phyloP scores from a whole-genome alignment of 441 rosid genomes.

The Erodium moschatum region DNA sequence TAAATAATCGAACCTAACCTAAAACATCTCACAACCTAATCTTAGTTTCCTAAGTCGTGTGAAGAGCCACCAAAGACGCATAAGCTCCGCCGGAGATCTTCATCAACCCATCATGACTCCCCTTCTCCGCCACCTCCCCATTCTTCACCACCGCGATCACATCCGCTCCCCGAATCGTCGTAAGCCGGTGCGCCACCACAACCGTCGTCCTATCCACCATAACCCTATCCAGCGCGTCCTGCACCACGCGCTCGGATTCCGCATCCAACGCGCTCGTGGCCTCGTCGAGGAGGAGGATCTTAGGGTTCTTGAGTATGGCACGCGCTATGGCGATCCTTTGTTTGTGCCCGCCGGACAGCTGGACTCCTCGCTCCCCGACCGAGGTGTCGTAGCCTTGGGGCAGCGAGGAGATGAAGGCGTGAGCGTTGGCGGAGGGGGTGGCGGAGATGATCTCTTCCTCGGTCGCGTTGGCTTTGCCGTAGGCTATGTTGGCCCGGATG shows the following conservation, averaged over 20 bases:
- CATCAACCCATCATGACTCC: slow-evolving; percentile 46
- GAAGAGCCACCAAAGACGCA: slow-evolving; percentile 56
- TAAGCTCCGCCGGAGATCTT: slow-evolving; percentile 41
- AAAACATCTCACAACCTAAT: too few relatives aligned
- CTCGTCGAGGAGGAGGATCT: slow-evolving; percentile 65
- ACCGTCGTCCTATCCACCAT: slow-evolving; percentile 56
- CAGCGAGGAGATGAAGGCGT: slow-evolving; percentile 39
- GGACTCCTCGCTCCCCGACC: slow-evolving; percentile 69
- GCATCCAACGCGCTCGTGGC: slow-evolving; percentile 74
- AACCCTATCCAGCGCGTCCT: slow-evolving; percentile 53
- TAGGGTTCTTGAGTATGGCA: slow-evolving; percentile 58
- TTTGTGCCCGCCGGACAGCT: slow-evolving; percentile 65
- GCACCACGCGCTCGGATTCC: slow-evolving; percentile 58
- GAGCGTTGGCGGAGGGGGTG: slow-evolving; percentile 64
- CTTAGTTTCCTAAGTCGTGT: slow-evolving; percentile 5
- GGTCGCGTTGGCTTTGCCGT: slow-evolving; percentile 45
- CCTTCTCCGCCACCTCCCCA: slow-evolving; percentile 54
- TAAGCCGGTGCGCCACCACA: slow-evolving; percentile 69
- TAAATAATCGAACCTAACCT: not conserved
- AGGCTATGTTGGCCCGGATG: slow-evolving; percentile 63
- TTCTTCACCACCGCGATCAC: slow-evolving; percentile 57
- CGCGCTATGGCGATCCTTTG: slow-evolving; percentile 77
- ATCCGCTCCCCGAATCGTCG: slow-evolving; percentile 48
- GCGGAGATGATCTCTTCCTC: slow-evolving; percentile 58
- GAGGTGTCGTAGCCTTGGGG: slow-evolving; percentile 54